Evolutionary conservation across 352 stramenopile genomes (phyloP).

Genomic region (Thraustochytrium sp.): DNA sequence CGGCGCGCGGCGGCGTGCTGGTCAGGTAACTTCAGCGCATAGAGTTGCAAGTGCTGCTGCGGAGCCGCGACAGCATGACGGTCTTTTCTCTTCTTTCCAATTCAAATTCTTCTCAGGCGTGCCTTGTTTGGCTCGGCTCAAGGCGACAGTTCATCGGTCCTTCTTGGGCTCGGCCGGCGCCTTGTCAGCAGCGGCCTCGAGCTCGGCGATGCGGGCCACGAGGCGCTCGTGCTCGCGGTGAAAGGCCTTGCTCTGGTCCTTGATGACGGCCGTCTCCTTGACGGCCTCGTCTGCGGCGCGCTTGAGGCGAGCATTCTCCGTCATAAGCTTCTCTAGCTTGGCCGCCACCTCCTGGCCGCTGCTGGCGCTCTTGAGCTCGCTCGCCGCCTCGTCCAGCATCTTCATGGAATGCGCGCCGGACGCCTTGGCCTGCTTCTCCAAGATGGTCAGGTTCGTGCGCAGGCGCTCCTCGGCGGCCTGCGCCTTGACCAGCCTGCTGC

Average conservation of each 20-base stretch:
- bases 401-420: not conserved
- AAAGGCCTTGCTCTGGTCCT: slow-evolving; percentile 19
- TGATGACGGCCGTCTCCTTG: not conserved
- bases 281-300: not conserved
- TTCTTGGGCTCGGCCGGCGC: not conserved
- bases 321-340: slow-evolving; percentile 29
- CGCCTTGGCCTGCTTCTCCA: slow-evolving; percentile 19
- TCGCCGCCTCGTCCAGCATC: slow-evolving; percentile 20
- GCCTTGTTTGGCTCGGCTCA: not conserved
- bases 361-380: not conserved
- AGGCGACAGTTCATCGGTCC: not conserved
- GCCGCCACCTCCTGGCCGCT: not conserved
- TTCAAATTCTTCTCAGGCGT: not conserved
- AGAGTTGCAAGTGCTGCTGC: not conserved
- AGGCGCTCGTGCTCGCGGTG: slow-evolving; percentile 28
- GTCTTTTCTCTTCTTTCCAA: not conserved
- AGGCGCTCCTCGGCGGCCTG: not conserved
- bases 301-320: not conserved
- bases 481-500: not conserved
- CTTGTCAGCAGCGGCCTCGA: slow-evolving; percentile 1
- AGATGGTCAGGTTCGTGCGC: not conserved
- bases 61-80: not conserved
- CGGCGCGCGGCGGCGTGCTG: not conserved
- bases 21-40: not conserved
- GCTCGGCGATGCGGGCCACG: not conserved